Conservation (phyloP, 1,284 basidiomycete genomes). For the Sporisorium sorghi region DNA sequence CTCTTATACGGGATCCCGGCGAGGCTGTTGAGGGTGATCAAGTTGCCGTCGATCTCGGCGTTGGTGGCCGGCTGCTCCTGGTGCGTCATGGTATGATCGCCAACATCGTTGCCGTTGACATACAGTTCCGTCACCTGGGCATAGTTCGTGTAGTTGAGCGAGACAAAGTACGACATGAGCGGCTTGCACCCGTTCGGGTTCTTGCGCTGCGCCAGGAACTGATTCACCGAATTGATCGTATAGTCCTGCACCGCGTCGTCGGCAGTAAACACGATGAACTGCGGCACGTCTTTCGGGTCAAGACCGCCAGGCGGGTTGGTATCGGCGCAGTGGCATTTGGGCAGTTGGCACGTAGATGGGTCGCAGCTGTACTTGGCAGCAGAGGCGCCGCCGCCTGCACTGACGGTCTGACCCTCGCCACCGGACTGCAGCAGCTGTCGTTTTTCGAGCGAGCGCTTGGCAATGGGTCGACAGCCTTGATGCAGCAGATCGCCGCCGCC, state of each 20-base stretch:
- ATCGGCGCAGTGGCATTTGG: conserved; percentile 61
- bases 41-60: conserved; percentile 78
- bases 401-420: conserved; percentile 51
- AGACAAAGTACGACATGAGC: conserved; percentile 70
- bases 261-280: conserved; percentile 64
- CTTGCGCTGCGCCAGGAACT: conserved; percentile 80
- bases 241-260: conserved; percentile 78
- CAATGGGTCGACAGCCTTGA: conserved; percentile 46
- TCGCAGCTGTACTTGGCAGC: conserved; percentile 63
- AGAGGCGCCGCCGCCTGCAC: conserved; percentile 50
- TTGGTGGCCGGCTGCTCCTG: conserved; percentile 74
- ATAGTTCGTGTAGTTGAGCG: conserved; percentile 80
- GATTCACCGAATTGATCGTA: conserved; percentile 78
- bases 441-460: conserved; percentile 33
- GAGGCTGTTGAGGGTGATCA: conserved; percentile 82
- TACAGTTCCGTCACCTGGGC: conserved; percentile 83
- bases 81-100: conserved; percentile 90
- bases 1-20: conserved; percentile 80
- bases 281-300: conserved; percentile 52
- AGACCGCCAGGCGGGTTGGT: conserved; percentile 64
- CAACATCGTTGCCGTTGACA: conserved; percentile 85
- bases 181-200: conserved; percentile 85
- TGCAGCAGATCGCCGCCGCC: conserved; percentile 35
- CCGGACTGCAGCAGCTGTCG: conserved; percentile 29
- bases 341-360: conserved; percentile 54